phyloP scores from a whole-genome alignment of 306 rosid species.

The Amphicarpaea edgeworthii region DNA sequence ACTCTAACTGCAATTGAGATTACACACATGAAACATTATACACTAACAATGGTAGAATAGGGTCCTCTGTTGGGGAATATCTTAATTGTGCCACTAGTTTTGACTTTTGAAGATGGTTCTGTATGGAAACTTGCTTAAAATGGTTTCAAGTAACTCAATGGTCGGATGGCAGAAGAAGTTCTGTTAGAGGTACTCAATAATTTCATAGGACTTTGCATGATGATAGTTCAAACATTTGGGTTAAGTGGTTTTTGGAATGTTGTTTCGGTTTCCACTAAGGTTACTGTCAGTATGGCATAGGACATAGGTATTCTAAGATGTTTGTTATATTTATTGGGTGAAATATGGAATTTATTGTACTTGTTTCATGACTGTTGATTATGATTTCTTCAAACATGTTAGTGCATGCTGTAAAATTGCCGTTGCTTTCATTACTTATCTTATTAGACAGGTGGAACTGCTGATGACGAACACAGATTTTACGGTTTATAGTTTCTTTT shows the following conservation, averaged over 20 bases:
- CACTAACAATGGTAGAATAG: neutral
- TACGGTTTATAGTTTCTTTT: slow-evolving; percentile 13
- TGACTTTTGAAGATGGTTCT: slow-evolving; percentile 1
- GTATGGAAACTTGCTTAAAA: neutral
- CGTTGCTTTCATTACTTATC: slow-evolving; percentile 3
- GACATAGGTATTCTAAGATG: neutral
- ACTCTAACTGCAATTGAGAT: neutral
- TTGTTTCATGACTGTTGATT: neutral
- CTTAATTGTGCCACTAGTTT: neutral
- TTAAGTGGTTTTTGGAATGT: neutral
- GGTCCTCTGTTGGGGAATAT: slow-evolving; percentile 12
- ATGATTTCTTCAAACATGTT: neutral
- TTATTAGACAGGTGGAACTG: slow-evolving; percentile 25
- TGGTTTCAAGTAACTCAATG: neutral
- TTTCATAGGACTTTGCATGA: neutral
- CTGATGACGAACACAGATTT: neutral
- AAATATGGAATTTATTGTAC: neutral
- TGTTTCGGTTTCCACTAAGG: neutral
- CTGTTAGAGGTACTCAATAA: neutral
- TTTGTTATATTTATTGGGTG: neutral
- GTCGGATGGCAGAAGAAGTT: too few species aligned
- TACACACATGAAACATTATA: neutral
- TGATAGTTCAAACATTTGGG: slow-evolving; percentile 17
- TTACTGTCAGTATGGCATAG: neutral
- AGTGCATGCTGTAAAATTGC: slow-evolving; percentile 27